These are phyloP conservation scores for Macrophomina phaseolina DNA, from an alignment of 2,329 filamentous ascomycete species.

Conservation along the genomic window DNA sequence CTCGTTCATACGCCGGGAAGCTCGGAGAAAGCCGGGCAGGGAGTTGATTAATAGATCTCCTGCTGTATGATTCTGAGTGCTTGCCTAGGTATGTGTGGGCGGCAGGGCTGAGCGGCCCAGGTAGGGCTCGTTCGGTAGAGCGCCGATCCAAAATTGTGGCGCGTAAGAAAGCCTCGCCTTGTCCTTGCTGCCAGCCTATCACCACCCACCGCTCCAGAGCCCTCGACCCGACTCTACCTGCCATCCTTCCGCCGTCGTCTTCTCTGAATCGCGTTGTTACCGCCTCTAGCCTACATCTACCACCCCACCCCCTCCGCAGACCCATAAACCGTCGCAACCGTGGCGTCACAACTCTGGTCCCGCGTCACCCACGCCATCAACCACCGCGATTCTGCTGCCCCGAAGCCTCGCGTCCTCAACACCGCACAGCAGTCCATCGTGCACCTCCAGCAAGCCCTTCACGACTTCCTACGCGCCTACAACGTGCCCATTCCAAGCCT, in stretches of 20 bases:
- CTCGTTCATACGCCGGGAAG: neutral
- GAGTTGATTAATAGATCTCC: neutral
- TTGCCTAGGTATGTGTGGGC: neutral
- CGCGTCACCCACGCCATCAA: slow-evolving; percentile 21
- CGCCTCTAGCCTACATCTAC: slow-evolving; percentile 13
- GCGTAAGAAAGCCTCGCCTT: slow-evolving; percentile 24
- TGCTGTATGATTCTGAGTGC: neutral
- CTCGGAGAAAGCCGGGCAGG: neutral
- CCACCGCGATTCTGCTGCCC: slow-evolving; percentile 14
- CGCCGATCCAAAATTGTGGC: slow-evolving; percentile 18
- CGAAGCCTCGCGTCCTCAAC: slow-evolving; percentile 11
- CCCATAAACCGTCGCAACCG: slow-evolving; percentile 22
- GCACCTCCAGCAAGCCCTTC: slow-evolving; percentile 12
- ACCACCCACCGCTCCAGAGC: slow-evolving; percentile 20
- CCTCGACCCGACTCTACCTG: slow-evolving; percentile 2
- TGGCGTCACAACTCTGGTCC: slow-evolving; percentile 27
- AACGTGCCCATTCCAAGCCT: slow-evolving; percentile 46
- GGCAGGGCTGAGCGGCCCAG: slow-evolving; percentile 16
- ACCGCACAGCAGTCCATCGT: slow-evolving; percentile 10
- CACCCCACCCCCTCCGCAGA: neutral
- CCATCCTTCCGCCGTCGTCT: slow-evolving; percentile 18
- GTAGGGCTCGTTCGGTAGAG: slow-evolving; percentile 6
- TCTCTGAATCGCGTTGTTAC: slow-evolving; percentile 17
- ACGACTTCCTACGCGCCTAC: slow-evolving; percentile 9
- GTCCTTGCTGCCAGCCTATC: slow-evolving; percentile 23